Conservation (phyloP, 2,329 filamentous ascomycete genomes). For the Colletotrichum limetticola region DNA sequence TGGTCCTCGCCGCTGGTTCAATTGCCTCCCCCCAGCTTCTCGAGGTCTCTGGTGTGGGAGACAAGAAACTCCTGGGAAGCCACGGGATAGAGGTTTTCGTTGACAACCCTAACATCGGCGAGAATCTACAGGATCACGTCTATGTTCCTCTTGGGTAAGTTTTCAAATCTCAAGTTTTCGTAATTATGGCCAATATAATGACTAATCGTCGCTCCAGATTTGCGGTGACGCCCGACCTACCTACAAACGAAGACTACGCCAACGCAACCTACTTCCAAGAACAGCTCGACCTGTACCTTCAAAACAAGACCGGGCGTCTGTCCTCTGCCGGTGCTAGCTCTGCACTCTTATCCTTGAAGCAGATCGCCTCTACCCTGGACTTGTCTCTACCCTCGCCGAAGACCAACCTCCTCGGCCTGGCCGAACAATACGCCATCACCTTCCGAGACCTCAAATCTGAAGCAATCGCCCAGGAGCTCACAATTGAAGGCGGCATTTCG, state of each 20-base stretch:
- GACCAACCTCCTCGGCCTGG: background rate
- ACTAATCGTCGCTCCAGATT: constrained; percentile 12
- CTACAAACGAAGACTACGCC: constrained; percentile 27
- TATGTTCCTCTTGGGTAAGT: constrained; percentile 24
- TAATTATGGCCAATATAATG: too few relatives aligned
- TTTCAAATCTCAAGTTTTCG: accelerated
- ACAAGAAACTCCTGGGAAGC: constrained; percentile 44
- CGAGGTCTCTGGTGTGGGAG: constrained; percentile 71
- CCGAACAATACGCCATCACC: constrained; percentile 22
- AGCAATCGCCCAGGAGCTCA: constrained; percentile 19
- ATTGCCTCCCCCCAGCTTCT: constrained; percentile 67
- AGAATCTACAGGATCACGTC: constrained; percentile 50
- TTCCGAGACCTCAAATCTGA: constrained; percentile 13
- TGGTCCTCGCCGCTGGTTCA: constrained; percentile 69
- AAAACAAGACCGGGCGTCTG: constrained; percentile 25
- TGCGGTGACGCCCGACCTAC: constrained; percentile 18
- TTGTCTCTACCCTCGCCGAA: background rate
- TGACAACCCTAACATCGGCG: constrained; percentile 50
- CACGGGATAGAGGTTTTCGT: constrained; percentile 44
- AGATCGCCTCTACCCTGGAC: constrained; percentile 12
- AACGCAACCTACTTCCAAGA: constrained; percentile 30
- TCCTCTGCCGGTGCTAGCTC: constrained; percentile 30
- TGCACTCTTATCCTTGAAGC: constrained; percentile 17
- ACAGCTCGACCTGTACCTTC: constrained; percentile 25
- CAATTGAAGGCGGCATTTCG: constrained; percentile 29